These are phyloP conservation scores for Dictyostelium capitatum DNA, from an alignment of 78 protist genomes.

Conservation along the genomic window DNA sequence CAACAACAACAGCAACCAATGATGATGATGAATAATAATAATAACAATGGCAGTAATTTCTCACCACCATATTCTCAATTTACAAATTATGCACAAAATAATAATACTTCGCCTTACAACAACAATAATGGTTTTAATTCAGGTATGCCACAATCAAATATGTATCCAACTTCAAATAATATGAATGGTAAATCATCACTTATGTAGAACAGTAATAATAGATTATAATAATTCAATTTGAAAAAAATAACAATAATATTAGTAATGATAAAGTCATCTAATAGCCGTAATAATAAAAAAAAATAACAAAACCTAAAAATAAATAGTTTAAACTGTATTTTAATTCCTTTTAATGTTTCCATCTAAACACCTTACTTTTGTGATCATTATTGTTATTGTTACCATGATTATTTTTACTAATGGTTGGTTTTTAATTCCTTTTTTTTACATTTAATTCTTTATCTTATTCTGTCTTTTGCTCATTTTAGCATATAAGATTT, in stretches of 20 bases:
- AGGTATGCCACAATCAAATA: neutral
- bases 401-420: too few species aligned
- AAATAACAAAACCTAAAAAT: neutral
- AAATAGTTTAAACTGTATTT: neutral
- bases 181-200: slow-evolving; percentile 3
- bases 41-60: neutral
- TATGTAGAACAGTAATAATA: neutral
- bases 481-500: too few species aligned
- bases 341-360: neutral
- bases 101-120: neutral
- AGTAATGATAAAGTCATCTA: neutral
- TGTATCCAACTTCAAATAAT: slow-evolving; percentile 13
- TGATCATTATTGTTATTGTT: too few species aligned
- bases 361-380: neutral
- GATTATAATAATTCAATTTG: neutral
- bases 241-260: neutral
- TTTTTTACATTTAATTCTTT: too few species aligned
- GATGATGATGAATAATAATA: slow-evolving; percentile 8
- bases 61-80: slow-evolving; percentile 14
- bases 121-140: neutral
- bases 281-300: neutral
- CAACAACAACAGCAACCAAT: slow-evolving; percentile 5
- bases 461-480: too few species aligned
- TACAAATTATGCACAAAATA: slow-evolving; percentile 10
- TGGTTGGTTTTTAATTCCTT: too few species aligned